phyloP scores from a whole-genome alignment of 305 asterid genomes.

The Striga hermonthica region DNA sequence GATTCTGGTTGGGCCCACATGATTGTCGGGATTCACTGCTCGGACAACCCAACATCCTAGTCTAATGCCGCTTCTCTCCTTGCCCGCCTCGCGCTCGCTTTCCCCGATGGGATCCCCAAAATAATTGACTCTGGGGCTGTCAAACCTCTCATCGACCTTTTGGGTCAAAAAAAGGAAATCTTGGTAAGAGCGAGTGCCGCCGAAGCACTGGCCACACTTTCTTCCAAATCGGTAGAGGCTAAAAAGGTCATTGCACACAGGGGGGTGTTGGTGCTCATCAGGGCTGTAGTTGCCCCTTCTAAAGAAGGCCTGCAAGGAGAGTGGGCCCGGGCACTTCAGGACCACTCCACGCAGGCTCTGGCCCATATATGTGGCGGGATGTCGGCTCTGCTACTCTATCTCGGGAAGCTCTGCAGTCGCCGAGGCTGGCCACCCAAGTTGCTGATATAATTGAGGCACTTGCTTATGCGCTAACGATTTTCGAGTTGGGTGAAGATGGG shows the following conservation, averaged over 20 bases:
- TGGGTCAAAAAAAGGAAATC: constrained; percentile 58
- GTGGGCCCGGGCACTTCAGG: constrained; percentile 70
- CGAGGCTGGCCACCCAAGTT: constrained; percentile 78
- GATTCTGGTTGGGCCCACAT: constrained; percentile 83
- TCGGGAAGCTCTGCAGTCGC: constrained; percentile 78
- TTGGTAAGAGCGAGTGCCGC: constrained; percentile 81
- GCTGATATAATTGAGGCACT: constrained; percentile 86
- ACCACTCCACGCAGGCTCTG: constrained; percentile 60
- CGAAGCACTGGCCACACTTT: constrained; percentile 78
- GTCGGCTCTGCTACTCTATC: constrained; percentile 56
- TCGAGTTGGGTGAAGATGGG: constrained; percentile 47
- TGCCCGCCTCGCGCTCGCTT: constrained; percentile 61
- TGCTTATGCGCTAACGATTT: constrained; percentile 75
- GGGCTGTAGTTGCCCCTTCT: constrained; percentile 78
- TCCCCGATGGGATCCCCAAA: constrained; percentile 61
- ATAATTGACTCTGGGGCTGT: constrained; percentile 68
- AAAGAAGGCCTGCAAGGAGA: constrained; percentile 83
- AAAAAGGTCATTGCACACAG: constrained; percentile 50
- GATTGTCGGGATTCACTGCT: constrained; percentile 65
- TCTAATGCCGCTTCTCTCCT: constrained; percentile 87
- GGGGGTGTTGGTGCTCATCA: constrained; percentile 67
- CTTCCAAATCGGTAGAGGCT: constrained; percentile 61
- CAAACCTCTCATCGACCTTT: constrained; percentile 56
- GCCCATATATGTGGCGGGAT: constrained; percentile 76
- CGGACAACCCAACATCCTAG: constrained; percentile 60